phyloP scores from a whole-genome alignment of 257 asterid species.

The Solanum gandarillasii region DNA sequence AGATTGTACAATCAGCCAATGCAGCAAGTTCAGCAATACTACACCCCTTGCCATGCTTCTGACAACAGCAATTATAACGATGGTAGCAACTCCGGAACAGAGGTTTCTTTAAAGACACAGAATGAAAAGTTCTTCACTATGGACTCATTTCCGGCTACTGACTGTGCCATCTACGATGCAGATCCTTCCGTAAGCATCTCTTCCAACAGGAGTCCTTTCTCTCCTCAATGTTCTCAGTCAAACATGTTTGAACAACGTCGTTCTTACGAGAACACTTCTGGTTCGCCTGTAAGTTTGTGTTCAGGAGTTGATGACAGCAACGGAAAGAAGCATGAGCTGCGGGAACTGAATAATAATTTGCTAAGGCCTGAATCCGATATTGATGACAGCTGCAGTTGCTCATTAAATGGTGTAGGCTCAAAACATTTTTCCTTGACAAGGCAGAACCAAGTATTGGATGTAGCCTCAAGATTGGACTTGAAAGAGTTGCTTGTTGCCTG shows the following conservation, averaged over 20 bases:
- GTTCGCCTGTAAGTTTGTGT: conserved; percentile 81
- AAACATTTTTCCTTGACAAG: conserved; percentile 37
- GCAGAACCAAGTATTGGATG: conserved; percentile 46
- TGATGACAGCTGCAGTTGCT: conserved; percentile 50
- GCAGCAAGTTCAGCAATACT: conserved; percentile 37
- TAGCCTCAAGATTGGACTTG: conserved; percentile 71
- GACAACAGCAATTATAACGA: conserved; percentile 22
- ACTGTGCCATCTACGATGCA: conserved; percentile 25
- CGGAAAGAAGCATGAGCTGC: conserved; percentile 47
- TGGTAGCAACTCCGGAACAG: conserved; percentile 37
- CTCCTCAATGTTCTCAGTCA: conserved; percentile 74
- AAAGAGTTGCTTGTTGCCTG: conserved; percentile 51
- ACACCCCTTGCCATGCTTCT: conserved; percentile 36
- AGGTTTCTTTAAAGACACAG: conserved; percentile 34
- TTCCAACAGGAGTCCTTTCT: conserved; percentile 58
- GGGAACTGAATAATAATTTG: conserved; percentile 56
- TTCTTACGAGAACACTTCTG: conserved; percentile 38
- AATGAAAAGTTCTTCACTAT: conserved; percentile 65
- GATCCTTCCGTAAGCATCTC: conserved; percentile 56
- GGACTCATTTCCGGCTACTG: conserved; percentile 60
- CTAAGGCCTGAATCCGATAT: conserved; percentile 61
- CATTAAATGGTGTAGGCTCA: conserved; percentile 24
- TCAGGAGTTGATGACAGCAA: conserved; percentile 68
- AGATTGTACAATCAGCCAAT: conserved; percentile 31
- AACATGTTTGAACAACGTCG: conserved; percentile 43